Base-by-base conservation (phyloP, 106 monocot species). In the Platanthera guangdongensis region DNA sequence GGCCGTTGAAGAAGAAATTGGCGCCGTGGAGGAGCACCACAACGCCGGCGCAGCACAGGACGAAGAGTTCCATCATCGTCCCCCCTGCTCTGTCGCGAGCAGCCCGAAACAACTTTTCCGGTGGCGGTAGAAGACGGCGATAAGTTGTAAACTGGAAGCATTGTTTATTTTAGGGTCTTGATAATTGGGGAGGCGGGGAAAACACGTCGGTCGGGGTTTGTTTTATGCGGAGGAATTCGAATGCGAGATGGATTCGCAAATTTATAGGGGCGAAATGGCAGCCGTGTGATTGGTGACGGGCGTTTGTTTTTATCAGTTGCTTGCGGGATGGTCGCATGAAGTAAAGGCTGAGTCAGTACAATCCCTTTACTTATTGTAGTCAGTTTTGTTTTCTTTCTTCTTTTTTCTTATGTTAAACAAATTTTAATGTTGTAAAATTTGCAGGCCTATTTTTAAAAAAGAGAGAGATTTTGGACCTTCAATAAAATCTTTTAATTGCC, bases 11-110 rank as follows among this genome's bases (percentile, higher is more conserved):
- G 77, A 81, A 78, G 77, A 85, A 78, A 68, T 81, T 85, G 68
- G 81, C 84, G 55, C 84, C 77, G 50, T 85, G 84, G 74, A 85
- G 78, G 78, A 85, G 69, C 55, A 81, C 68, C 59, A 85, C 84
- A 19, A 85, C 77, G 64, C 84, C 78, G 67, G 81, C 78, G 78
- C 84, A 85, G 0, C 84, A 81, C 3, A 85, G 69, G 50, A 85
- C 8, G 67, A 85, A 67, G 14, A 85, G 63, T 64, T 85, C 84
- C 65, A 85, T 47, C 84, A 85, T 85, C 13, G 16, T 25, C 51
- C 49, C 21, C 49, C 11, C 32, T 14, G 30, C 59, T 9, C 21
- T 8, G 19, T 60, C 21, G 15, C n/a, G 8, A 70, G 45, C 3
- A 70, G 47, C 69, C 45, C 69, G 14, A 46, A 4, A 69, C 25